Conservation (phyloP, 2,329 filamentous ascomycete genomes). For the Helicocarpus griseus region DNA sequence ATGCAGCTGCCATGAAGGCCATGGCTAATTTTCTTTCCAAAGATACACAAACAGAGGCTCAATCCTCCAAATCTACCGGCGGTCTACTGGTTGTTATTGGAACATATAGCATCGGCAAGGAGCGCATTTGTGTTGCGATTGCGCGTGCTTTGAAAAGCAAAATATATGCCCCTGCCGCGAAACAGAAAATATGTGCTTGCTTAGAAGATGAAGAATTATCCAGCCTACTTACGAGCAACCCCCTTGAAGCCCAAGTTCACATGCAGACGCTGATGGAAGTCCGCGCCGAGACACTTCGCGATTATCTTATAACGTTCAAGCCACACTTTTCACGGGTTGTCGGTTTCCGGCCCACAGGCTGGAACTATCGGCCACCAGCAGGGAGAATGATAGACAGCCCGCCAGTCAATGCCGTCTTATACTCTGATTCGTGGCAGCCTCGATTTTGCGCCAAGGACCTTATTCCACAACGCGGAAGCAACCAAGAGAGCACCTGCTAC, state of each 20-base stretch:
- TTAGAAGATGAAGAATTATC: conserved; percentile 78
- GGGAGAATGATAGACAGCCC: conserved; percentile 54
- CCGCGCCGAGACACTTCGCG: conserved; percentile 75
- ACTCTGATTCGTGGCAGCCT: conserved; percentile 63
- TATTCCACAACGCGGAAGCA: conserved; percentile 72
- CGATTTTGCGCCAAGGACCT: conserved; percentile 64
- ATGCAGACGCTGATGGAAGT: conserved; percentile 97
- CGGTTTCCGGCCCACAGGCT: conserved; percentile 85
- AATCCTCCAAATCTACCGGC: conserved; percentile 32
- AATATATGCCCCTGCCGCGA: conserved; percentile 76
- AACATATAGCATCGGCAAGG: conserved; percentile 96
- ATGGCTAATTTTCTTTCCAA: conserved; percentile 55
- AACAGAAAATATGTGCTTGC: conserved; percentile 74
- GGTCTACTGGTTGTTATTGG: conserved; percentile 85
- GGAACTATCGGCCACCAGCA: conserved; percentile 74
- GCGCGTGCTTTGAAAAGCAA: conserved; percentile 76
- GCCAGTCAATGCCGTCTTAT: conserved; percentile 54
- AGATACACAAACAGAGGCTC: conserved; percentile 23
- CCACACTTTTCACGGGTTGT: conserved; percentile 78
- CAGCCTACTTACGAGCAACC: conserved; percentile 66
- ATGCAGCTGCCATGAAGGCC: conserved; percentile 44
- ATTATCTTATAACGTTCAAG: conserved; percentile 73
- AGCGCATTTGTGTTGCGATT: conserved; percentile 88
- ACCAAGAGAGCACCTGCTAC: conserved; percentile 73
- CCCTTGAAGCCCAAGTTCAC: conserved; percentile 82